phyloP scores from a whole-genome alignment of 2,329 filamentous ascomycete species.

The Colletotrichum tanaceti region DNA sequence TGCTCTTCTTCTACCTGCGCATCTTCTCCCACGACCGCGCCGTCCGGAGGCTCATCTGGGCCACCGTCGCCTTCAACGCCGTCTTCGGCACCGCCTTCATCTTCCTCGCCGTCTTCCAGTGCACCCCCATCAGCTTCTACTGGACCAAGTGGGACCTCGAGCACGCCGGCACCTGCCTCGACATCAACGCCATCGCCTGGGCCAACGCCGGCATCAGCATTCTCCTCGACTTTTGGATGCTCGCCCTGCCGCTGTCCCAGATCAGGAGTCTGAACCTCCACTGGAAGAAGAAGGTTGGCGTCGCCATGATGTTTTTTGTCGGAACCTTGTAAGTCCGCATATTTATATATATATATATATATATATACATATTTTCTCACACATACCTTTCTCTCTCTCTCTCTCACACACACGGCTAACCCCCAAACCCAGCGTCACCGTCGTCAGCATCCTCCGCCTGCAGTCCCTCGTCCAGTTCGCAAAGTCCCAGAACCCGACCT shows the following conservation, averaged over 20 bases:
- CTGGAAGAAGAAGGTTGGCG: conserved; percentile 61
- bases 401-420: too few species aligned
- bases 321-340: conserved; percentile 60
- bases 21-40: conserved; percentile 58
- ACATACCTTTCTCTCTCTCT: too few species aligned
- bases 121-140: conserved; percentile 61
- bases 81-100: conserved; percentile 57
- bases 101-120: conserved; percentile 61
- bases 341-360: too few species aligned
- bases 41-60: conserved; percentile 53
- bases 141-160: conserved; percentile 66
- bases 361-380: too few species aligned
- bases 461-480: conserved; percentile 49
- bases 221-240: conserved; percentile 62
- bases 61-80: conserved; percentile 54
- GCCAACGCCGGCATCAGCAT: conserved; percentile 66
- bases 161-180: conserved; percentile 59
- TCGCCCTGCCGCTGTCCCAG: conserved; percentile 62
- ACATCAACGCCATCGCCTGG: conserved; percentile 62
- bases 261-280: conserved; percentile 56
- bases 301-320: conserved; percentile 63
- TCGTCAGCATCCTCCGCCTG: conserved; percentile 54
- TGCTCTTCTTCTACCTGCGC: conserved; percentile 66
- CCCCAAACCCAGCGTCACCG: conserved; percentile 47
- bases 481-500: conserved; percentile 49